Evolutionary conservation across 306 rosid genomes (phyloP).

Genomic region (Hippophae gyantsensis): DNA sequence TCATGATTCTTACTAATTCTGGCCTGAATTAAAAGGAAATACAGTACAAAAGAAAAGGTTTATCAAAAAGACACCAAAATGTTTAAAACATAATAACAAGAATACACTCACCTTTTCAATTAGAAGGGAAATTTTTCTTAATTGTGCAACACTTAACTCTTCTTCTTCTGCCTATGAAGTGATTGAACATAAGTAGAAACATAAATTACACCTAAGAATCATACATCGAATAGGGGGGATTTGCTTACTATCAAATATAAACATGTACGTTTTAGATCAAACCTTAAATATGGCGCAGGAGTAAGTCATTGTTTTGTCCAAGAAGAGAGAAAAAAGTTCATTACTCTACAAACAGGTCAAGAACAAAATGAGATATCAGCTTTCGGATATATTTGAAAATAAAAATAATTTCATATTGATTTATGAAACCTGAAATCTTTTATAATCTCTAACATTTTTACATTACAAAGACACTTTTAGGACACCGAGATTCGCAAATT

Average conservation of each 20-base stretch:
- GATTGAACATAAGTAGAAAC: constrained; percentile 4
- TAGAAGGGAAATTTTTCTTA: constrained; percentile 58
- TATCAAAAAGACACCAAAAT: background rate
- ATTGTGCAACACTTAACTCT: constrained; percentile 66
- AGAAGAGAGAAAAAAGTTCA: constrained; percentile 73
- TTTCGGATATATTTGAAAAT: too few relatives aligned
- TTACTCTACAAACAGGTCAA: constrained; percentile 50
- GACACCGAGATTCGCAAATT: too few relatives aligned
- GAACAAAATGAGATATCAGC: too few relatives aligned
- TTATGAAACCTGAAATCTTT: too few relatives aligned
- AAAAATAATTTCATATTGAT: too few relatives aligned
- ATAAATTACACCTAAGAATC: background rate
- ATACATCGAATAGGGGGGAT: background rate
- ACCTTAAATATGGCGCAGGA: constrained; percentile 84
- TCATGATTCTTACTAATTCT: constrained; percentile 57
- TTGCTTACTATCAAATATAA: background rate
- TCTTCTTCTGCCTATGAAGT: constrained; percentile 47
- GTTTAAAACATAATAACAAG: background rate
- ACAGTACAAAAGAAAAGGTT: background rate
- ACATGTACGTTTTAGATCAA: constrained; percentile 9
- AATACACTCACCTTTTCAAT: constrained; percentile 42
- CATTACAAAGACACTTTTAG: too few relatives aligned
- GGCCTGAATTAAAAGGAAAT: constrained; percentile 31
- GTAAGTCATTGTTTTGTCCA: constrained; percentile 85
- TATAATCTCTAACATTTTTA: too few relatives aligned